phyloP scores from a whole-genome alignment of 2,329 filamentous ascomycete species.

The Alternaria novae-zelandiae region DNA sequence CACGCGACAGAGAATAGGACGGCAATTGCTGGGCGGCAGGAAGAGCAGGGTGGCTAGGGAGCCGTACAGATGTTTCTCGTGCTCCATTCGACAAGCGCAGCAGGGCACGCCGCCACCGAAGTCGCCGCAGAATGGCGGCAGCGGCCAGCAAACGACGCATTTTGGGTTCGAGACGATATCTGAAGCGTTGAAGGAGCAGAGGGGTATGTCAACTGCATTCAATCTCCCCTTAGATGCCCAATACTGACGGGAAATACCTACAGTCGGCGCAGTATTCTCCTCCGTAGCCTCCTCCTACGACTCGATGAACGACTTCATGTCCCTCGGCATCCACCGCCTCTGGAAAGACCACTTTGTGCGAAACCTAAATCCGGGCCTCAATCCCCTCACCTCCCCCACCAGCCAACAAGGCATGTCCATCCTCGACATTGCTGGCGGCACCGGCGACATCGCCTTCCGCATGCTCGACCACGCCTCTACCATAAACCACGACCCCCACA shows the following conservation, averaged over 20 bases:
- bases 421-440: conserved; percentile 95
- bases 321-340: conserved; percentile 90
- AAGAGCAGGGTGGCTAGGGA: conserved; percentile 19
- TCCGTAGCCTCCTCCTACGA: conserved; percentile 95
- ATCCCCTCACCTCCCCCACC: conserved; percentile 52
- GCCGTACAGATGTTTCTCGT: conserved; percentile 60
- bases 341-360: conserved; percentile 99
- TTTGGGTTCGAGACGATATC: conserved; percentile 89
- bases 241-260: conserved; percentile 36
- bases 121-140: conserved; percentile 48
- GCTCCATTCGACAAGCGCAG: conserved; percentile 51
- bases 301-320: conserved; percentile 99
- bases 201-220: conserved; percentile 53
- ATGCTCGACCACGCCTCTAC: conserved; percentile 86
- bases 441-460: conserved; percentile 96
- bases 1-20: conserved; percentile 32
- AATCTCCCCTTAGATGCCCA: background rate
- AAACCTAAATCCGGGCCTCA: conserved; percentile 80
- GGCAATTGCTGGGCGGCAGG: conserved; percentile 38
- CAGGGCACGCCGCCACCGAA: conserved; percentile 47
- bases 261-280: conserved; percentile 87
- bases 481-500: conserved; percentile 78
- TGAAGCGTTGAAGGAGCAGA: conserved; percentile 76
- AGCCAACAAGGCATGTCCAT: conserved; percentile 67
- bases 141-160: conserved; percentile 70